A percentile compares a stretch with the other conserved stretches of the same genome.
Evolutionary conservation across 371 early-diverging fungal genomes (phyloP).

Genomic region (Parasitella parasitica): DNA sequence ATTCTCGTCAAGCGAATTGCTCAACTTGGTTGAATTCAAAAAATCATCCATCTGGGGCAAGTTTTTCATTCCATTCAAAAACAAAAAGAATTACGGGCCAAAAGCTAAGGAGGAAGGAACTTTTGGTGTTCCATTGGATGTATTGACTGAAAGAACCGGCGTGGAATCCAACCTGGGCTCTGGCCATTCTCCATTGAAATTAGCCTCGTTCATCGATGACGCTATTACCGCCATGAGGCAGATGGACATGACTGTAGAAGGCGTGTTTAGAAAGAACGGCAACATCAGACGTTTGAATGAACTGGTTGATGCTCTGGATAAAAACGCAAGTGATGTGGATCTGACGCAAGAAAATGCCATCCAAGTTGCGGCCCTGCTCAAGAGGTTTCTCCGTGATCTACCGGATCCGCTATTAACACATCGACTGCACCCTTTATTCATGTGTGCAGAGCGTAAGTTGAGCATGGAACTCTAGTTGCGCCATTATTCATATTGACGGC

Average conservation of each 20-base stretch:
- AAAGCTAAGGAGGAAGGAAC: constrained; percentile 61
- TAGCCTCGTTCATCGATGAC: constrained; percentile 86
- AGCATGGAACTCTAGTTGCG: not conserved
- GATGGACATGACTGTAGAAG: constrained; percentile 91
- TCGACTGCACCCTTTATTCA: constrained; percentile 80
- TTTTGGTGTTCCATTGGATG: constrained; percentile 49
- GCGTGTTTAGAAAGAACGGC: constrained; percentile 96
- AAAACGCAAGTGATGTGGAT: constrained; percentile 72
- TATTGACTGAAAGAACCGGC: constrained; percentile 63
- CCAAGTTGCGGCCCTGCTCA: constrained; percentile 93
- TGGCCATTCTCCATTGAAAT: constrained; percentile 69
- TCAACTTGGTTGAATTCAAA: constrained; percentile 69
- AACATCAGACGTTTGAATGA: constrained; percentile 88
- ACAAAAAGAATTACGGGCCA: constrained; percentile 31
- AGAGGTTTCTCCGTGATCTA: constrained; percentile 91
- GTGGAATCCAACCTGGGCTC: constrained; percentile 82
- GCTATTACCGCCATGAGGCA: constrained; percentile 76
- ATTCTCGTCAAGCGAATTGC: constrained; percentile 66
- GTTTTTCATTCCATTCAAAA: constrained; percentile 65
- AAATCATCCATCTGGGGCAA: constrained; percentile 76
- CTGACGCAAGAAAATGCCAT: constrained; percentile 78
- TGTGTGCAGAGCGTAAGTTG: constrained; percentile 65
- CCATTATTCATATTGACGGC: not conserved
- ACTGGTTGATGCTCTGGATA: constrained; percentile 76
- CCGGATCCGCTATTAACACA: constrained; percentile 96